Evolutionary conservation across 73 alveolate species (phyloP).

Genomic region (Breviolum minutum): DNA sequence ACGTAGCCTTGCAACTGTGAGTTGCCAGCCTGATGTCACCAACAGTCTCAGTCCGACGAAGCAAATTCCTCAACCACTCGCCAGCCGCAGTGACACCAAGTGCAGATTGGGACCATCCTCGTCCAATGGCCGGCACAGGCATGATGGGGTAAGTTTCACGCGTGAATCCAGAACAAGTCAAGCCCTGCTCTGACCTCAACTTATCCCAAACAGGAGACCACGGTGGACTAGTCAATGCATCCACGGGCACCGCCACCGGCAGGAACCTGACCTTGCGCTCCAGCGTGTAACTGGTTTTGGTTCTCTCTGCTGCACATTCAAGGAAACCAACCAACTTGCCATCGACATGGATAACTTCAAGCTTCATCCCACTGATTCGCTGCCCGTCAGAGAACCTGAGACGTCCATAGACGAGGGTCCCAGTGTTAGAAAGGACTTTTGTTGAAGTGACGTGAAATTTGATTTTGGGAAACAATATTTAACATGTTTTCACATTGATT

Average conservation of each 20-base stretch:
- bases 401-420: slow-evolving; percentile 32
- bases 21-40: neutral
- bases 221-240: neutral
- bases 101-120: neutral
- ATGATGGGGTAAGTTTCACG: neutral
- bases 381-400: slow-evolving; percentile 7
- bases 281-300: neutral
- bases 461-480: too few species aligned
- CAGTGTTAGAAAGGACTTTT: too few species aligned
- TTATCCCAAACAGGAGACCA: neutral
- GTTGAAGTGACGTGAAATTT: too few species aligned
- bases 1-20: slow-evolving; percentile 10
- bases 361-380: neutral
- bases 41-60: neutral
- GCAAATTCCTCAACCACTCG: neutral
- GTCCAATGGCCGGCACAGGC: neutral
- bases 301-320: slow-evolving; percentile 3
- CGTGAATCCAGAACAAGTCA: neutral
- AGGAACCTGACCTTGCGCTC: slow-evolving; percentile 4
- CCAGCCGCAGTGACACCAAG: neutral
- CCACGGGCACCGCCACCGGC: slow-evolving; percentile 25
- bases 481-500: too few species aligned
- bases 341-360: neutral
- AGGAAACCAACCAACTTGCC: neutral
- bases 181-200: neutral